Percentiles rank a stretch among this genome's conserved stretches.
Evolutionary conservation across 192 early-diverging fungal species (phyloP).

Genomic region (Umbelopsis isabellina): DNA sequence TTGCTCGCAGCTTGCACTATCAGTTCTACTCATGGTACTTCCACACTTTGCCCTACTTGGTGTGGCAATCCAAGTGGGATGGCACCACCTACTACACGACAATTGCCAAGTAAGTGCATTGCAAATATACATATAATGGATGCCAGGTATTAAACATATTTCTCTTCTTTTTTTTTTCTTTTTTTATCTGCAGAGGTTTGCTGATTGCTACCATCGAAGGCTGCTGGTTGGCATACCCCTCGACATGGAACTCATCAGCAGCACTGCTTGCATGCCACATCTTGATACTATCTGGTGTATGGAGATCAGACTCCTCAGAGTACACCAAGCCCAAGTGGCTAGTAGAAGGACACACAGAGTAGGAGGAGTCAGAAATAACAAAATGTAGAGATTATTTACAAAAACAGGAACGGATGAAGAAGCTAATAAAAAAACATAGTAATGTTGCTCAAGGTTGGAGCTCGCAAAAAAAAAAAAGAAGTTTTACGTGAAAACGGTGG

Average conservation of each 20-base stretch:
- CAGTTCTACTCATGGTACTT: slow-evolving; percentile 98
- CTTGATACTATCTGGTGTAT: slow-evolving; percentile 25
- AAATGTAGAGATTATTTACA: slow-evolving; percentile 4
- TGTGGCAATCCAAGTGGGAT: slow-evolving; percentile 57
- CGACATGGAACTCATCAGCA: slow-evolving; percentile 34
- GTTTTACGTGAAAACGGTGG: too few species aligned
- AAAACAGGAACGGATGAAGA: too few species aligned
- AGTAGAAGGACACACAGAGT: background rate
- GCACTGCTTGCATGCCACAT: slow-evolving; percentile 37
- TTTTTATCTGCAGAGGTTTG: slow-evolving; percentile 18
- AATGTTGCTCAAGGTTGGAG: background rate
- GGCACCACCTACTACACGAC: slow-evolving; percentile 13
- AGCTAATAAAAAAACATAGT: too few species aligned
- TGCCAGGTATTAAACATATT: background rate
- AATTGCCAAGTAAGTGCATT: slow-evolving; percentile 21
- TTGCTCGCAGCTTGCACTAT: slow-evolving; percentile 90
- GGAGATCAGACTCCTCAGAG: background rate
- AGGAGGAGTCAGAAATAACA: background rate
- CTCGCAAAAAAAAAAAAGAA: too few species aligned
- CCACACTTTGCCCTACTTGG: slow-evolving; percentile 80
- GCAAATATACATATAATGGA: background rate
- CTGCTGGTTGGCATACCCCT: slow-evolving; percentile 44
- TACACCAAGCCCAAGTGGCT: background rate
- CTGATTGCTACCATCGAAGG: slow-evolving; percentile 41
- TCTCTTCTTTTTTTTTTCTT: background rate